Evolutionary conservation across 2,329 filamentous ascomycete species (phyloP).

Genomic region (Bipolaris zeicola): DNA sequence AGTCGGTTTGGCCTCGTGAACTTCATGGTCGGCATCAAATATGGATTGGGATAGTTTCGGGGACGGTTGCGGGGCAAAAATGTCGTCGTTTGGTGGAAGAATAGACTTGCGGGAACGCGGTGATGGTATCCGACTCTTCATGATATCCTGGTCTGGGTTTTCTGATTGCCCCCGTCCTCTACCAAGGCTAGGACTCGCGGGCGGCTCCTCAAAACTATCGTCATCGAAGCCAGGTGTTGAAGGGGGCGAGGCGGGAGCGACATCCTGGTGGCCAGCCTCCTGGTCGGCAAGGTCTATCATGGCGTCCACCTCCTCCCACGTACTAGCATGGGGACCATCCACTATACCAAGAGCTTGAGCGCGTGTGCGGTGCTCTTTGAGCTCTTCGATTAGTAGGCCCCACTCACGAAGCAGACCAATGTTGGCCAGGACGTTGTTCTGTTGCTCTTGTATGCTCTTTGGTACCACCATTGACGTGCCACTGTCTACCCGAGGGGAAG

Average conservation of each 20-base stretch:
- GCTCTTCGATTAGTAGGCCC: constrained; percentile 78
- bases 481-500: constrained; percentile 52
- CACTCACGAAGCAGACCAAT: constrained; percentile 84
- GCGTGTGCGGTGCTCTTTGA: constrained; percentile 76
- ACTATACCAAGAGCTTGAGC: constrained; percentile 71
- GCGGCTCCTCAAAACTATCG: constrained; percentile 62
- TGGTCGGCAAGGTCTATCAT: constrained; percentile 83
- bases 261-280: constrained; percentile 65
- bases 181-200: constrained; percentile 42
- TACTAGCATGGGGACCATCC: constrained; percentile 61
- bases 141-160: constrained; percentile 37
- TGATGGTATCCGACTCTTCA: constrained; percentile 27
- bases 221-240: constrained; percentile 64
- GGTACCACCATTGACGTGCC: constrained; percentile 71
- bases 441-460: constrained; percentile 77
- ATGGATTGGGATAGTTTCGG: constrained; percentile 34
- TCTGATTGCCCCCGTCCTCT: constrained; percentile 38
- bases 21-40: constrained; percentile 31
- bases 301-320: constrained; percentile 83
- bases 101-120: constrained; percentile 42
- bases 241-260: constrained; percentile 58
- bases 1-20: constrained; percentile 34
- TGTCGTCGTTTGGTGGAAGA: constrained; percentile 43
- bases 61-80: constrained; percentile 44
- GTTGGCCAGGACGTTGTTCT: constrained; percentile 80